Conservation (phyloP, 129 eudicot genomes). For the Escallonia herrerae region DNA sequence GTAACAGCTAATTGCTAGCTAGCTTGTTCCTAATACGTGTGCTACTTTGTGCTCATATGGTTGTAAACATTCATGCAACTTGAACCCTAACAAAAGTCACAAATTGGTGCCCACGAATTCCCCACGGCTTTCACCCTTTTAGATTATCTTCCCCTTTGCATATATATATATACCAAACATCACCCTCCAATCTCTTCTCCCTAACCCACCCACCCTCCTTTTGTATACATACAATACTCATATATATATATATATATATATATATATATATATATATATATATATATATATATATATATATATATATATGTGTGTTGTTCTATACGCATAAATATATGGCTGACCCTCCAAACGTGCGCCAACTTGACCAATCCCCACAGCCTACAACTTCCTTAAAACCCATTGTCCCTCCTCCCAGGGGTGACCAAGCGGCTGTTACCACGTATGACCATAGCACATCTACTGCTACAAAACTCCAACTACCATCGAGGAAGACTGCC, state of each 20-base stretch:
- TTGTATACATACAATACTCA: background rate
- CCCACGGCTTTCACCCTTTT: conserved; percentile 41
- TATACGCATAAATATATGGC: conserved; percentile 2
- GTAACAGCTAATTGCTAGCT: conserved; percentile 15
- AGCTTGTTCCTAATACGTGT: background rate
- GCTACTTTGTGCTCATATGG: background rate
- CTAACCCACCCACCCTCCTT: background rate
- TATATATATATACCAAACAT: conserved; percentile 5
- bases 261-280: no score
- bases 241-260: no score
- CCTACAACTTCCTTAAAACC: conserved; percentile 2
- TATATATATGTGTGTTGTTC: no score
- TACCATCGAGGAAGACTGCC: conserved; percentile 4
- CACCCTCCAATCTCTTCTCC: background rate
- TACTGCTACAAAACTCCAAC: conserved; percentile 4
- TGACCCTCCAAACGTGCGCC: conserved; percentile 22
- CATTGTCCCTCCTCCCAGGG: background rate
- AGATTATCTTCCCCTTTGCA: background rate
- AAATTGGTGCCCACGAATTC: conserved; percentile 42
- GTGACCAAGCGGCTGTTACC: background rate
- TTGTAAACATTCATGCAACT: background rate
- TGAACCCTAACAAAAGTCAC: background rate
- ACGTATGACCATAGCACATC: conserved; percentile 2
- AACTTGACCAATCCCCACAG: background rate
- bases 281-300: no score